Conservation (phyloP, 2,329 filamentous ascomycete species). For the Diplodia seriata region DNA sequence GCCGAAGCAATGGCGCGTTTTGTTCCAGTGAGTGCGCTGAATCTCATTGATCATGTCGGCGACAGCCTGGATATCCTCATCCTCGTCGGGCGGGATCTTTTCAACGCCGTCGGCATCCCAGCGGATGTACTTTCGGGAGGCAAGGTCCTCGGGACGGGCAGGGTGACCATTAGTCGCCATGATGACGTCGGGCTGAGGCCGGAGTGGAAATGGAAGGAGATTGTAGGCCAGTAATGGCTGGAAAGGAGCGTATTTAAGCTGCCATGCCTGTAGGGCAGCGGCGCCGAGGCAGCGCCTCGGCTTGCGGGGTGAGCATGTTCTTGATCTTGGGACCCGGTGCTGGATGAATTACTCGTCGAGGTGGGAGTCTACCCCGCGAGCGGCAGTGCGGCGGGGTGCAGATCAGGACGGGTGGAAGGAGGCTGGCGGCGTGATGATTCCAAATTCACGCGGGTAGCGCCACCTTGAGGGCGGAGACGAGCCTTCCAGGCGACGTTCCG, state of each 20-base stretch:
- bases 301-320: conserved; percentile 12
- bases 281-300: background rate
- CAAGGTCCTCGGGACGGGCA: background rate
- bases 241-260: background rate
- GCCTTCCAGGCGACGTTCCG: conserved; percentile 98
- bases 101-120: conserved; percentile 54
- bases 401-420: background rate
- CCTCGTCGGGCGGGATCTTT: conserved; percentile 48
- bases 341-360: background rate
- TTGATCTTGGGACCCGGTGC: too few relatives aligned
- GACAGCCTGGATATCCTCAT: conserved; percentile 54
- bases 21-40: conserved; percentile 55
- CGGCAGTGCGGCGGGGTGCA: conserved; percentile 2
- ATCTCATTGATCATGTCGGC: conserved; percentile 56
- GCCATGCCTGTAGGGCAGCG: background rate
- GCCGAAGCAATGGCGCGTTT: conserved; percentile 47
- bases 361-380: conserved; percentile 4
- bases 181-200: background rate
- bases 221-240: background rate
- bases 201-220: background rate
- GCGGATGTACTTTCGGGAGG: conserved; percentile 46
- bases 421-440: background rate
- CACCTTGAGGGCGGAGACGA: conserved; percentile 70
- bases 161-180: background rate
- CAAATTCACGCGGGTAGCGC: conserved; percentile 66